Conservation (phyloP, 2,329 filamentous ascomycete genomes). For the Podosphaera aphanis region DNA sequence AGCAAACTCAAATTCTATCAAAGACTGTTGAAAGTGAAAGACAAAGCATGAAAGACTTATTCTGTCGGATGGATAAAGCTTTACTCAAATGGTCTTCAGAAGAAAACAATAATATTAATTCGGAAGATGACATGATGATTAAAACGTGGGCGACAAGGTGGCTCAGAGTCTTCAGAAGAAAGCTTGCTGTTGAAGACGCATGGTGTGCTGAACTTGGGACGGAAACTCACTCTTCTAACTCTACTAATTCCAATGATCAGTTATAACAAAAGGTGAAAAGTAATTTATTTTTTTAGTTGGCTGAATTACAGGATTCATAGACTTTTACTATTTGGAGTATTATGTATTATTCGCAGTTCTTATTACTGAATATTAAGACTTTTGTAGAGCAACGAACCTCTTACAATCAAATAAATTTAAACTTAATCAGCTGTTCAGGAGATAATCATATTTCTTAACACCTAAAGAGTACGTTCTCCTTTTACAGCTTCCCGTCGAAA, state of each 20-base stretch:
- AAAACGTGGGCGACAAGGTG: slow-evolving; percentile 66
- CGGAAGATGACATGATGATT: slow-evolving; percentile 39
- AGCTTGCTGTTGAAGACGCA: slow-evolving; percentile 67
- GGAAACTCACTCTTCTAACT: slow-evolving; percentile 1
- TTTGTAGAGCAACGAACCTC: too few species aligned
- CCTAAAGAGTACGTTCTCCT: too few species aligned
- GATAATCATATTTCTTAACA: too few species aligned
- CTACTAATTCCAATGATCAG: not conserved
- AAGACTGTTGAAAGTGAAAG: slow-evolving; percentile 47
- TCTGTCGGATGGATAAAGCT: slow-evolving; percentile 58
- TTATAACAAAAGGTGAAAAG: not conserved
- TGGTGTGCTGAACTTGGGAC: slow-evolving; percentile 22
- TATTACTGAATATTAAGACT: too few species aligned
- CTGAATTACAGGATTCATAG: not conserved
- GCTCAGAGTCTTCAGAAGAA: slow-evolving; percentile 63
- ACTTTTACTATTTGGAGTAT: not conserved
- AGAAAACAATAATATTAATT: slow-evolving; percentile 44
- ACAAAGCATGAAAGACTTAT: slow-evolving; percentile 53
- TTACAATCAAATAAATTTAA: too few species aligned
- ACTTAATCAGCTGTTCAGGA: too few species aligned
- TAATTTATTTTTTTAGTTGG: not conserved
- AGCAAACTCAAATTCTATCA: slow-evolving; percentile 26
- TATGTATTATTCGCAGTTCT: too few species aligned
- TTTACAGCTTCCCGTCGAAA: too few species aligned
- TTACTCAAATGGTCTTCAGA: slow-evolving; percentile 49